phyloP scores from a whole-genome alignment of 2,329 filamentous ascomycete species.

The Microsporum canis region DNA sequence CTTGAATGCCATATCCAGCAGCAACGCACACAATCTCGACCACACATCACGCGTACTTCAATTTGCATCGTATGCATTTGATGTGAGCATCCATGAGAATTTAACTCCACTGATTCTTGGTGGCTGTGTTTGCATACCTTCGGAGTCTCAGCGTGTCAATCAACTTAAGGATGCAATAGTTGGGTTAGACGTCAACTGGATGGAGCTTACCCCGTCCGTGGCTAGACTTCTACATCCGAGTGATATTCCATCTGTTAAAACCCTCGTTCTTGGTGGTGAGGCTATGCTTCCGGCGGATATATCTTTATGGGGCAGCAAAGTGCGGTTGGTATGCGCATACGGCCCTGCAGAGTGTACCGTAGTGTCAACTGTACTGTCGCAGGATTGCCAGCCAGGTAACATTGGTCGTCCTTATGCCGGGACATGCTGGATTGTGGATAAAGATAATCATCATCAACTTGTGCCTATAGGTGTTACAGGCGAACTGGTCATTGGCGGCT shows the following conservation, averaged over 20 bases:
- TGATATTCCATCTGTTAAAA: slow-evolving; percentile 23
- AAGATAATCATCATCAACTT: slow-evolving; percentile 15
- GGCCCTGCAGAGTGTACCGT: slow-evolving; percentile 18
- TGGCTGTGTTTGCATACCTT: slow-evolving; percentile 38
- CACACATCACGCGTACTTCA: slow-evolving; percentile 26
- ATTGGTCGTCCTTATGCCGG: slow-evolving; percentile 8
- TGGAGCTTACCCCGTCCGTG: slow-evolving; percentile 39
- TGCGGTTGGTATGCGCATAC: slow-evolving; percentile 14
- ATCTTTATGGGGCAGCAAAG: slow-evolving; percentile 18
- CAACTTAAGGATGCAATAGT: slow-evolving; percentile 24
- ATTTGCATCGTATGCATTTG: slow-evolving; percentile 37
- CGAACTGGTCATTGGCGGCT: slow-evolving; percentile 27
- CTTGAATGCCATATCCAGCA: slow-evolving; percentile 40
- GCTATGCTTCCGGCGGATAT: slow-evolving; percentile 24
- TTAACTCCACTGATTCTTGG: slow-evolving; percentile 27
- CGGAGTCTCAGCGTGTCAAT: slow-evolving; percentile 33
- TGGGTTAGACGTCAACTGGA: slow-evolving; percentile 36
- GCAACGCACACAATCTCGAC: slow-evolving; percentile 36
- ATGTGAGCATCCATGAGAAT: slow-evolving; percentile 31
- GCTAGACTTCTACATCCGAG: slow-evolving; percentile 22
- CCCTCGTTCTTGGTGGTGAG: slow-evolving; percentile 31
- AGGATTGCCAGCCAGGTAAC: slow-evolving; percentile 1
- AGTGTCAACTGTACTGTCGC: slow-evolving; percentile 8
- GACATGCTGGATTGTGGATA: slow-evolving; percentile 17
- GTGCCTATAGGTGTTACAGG: slow-evolving; percentile 18